phyloP scores from a whole-genome alignment of 805 yeast species.

The Starmerella etchellsii region DNA sequence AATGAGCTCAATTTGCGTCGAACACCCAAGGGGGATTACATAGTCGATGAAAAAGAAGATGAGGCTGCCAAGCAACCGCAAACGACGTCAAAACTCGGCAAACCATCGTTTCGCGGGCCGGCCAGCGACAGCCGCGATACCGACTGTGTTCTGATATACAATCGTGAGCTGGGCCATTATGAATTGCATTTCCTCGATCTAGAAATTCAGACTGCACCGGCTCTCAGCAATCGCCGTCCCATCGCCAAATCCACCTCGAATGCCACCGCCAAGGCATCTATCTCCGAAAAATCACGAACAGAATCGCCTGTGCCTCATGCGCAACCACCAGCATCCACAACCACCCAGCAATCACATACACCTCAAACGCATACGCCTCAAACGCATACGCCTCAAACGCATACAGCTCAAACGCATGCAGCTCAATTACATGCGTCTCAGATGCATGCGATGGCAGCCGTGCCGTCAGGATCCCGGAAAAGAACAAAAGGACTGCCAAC shows the following conservation, averaged over 20 bases:
- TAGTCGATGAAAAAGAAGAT: constrained; percentile 6
- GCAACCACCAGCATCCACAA: neutral
- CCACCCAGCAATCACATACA: no score
- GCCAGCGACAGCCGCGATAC: constrained; percentile 21
- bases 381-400: no score
- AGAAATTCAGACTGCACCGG: constrained; percentile 15
- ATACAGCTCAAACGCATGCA: no score
- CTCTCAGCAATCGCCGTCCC: constrained; percentile 9
- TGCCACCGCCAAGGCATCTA: neutral
- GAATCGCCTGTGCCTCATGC: no score
- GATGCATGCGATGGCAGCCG: no score
- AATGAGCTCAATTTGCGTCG: constrained; percentile 12
- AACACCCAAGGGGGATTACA: constrained; percentile 13
- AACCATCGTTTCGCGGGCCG: constrained; percentile 21
- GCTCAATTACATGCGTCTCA: no score
- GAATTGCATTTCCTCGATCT: constrained; percentile 21
- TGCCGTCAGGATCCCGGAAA: no score
- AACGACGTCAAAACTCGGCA: neutral
- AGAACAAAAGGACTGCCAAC: neutral
- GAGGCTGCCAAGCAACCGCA: neutral
- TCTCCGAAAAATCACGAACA: no score
- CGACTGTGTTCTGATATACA: constrained; percentile 71
- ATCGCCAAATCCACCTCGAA: neutral
- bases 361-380: no score
- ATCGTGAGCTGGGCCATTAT: constrained; percentile 36